Evolutionary conservation across 768 basidiomycete genomes (phyloP), one percentile per base, ranked within the genome.

Genomic region (Tricholoma saponaceum): DNA sequence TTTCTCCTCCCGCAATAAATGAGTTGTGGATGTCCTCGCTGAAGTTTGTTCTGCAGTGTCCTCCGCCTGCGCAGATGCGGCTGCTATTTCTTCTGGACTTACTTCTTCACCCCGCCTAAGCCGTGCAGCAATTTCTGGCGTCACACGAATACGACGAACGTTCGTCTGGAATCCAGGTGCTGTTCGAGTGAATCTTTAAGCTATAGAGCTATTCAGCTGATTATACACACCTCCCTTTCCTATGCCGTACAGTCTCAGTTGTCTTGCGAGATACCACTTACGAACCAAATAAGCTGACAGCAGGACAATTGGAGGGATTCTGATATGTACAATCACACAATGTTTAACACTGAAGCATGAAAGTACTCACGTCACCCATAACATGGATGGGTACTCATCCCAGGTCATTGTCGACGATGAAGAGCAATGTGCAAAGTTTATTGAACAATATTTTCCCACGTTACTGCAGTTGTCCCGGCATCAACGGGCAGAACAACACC

Each of bases 151-250:
- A 35, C 71, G 70, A 37, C 73, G 72, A 39, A 83, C 81, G 54
- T 74, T 77, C 0, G 82, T 83, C 65, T 83, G 81, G 66, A 83
- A 83, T 6, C 82, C 82, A 2, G 77, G 76, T 1, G 82, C 81
- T 82, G 30, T 37, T 39, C 20, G 32, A 30, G 14, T 14, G 32
- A 44, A n/a, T 54, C 52, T 20, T 58, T 13, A 62, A 33, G 28
- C n/a, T 25, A 23, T 23, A 44, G 28, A 25, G 23, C 44, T 6
- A 43, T 50, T 22, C 23, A 28, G 25, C 18, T 25, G 32, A 33
- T 37, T 20, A n/a, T 23, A 60, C 77, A 35, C 54, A 82, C 82
- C 81, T 52, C 82, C 82, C 67, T 79, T 81, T n/a, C 82, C 82
- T 39, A 83, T 83, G 6, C 82, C 82, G 59, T 83, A 70, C 5